Percentiles rank a stretch among this genome's conserved stretches.
Conservation (phyloP, 345 rosid species). For the Populus euphratica region DNA sequence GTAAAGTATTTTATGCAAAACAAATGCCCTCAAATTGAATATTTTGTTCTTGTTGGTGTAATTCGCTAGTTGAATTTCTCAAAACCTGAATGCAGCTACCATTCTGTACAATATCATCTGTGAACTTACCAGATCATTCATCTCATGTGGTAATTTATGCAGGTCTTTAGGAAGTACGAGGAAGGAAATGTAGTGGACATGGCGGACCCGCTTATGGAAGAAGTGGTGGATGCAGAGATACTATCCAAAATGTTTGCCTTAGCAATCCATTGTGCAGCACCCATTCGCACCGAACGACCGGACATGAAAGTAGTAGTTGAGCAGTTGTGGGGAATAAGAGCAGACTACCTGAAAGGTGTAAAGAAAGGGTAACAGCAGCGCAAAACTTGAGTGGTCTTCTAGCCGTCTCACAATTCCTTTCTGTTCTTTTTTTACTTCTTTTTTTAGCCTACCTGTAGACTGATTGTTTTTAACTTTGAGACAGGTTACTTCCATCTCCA, state of each 20-base stretch:
- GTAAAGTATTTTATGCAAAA: no score
- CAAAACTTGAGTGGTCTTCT: background rate
- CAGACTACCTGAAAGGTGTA: constrained; percentile 53
- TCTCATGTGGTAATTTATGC: constrained; percentile 19
- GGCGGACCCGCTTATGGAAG: constrained; percentile 66
- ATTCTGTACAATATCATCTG: background rate
- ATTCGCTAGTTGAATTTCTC: background rate
- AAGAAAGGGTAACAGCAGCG: constrained; percentile 9
- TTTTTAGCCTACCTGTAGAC: background rate
- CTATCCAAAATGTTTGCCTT: constrained; percentile 61
- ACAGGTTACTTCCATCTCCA: background rate
- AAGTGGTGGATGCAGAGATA: constrained; percentile 41
- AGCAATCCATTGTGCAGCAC: constrained; percentile 92
- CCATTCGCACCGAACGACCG: constrained; percentile 63
- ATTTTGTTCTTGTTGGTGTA: background rate
- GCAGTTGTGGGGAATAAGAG: constrained; percentile 85
- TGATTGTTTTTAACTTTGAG: background rate
- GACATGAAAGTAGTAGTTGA: constrained; percentile 82
- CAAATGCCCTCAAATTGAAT: no score
- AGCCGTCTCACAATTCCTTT: background rate
- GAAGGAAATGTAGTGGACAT: constrained; percentile 53
- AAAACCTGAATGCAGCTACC: background rate
- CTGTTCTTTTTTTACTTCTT: background rate
- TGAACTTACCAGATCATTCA: background rate
- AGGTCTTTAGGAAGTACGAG: constrained; percentile 70